phyloP scores from a whole-genome alignment of 2,329 filamentous ascomycete genomes.

The Berkeleyomyces rouxiae region DNA sequence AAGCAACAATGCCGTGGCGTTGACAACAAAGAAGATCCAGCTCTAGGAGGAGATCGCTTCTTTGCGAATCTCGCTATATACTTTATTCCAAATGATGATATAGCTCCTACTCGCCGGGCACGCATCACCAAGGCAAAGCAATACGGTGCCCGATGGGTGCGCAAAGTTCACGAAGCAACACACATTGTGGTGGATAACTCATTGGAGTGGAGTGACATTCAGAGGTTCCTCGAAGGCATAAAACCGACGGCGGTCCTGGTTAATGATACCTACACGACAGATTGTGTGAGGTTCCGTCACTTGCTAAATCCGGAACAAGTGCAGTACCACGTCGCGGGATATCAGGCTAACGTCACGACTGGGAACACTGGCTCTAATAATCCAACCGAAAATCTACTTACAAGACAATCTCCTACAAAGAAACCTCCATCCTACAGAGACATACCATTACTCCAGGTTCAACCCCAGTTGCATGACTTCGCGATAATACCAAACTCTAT shows the following conservation, averaged over 20 bases:
- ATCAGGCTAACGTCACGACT: slow-evolving; percentile 15
- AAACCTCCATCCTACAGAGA: background rate
- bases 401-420: background rate
- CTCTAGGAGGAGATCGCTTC: slow-evolving; percentile 37
- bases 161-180: slow-evolving; percentile 42
- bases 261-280: slow-evolving; percentile 50
- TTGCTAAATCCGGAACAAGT: slow-evolving; percentile 41
- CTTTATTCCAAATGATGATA: slow-evolving; percentile 70
- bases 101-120: slow-evolving; percentile 46
- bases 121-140: slow-evolving; percentile 61
- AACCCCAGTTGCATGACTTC: background rate
- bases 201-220: slow-evolving; percentile 46
- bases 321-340: slow-evolving; percentile 42
- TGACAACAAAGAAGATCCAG: slow-evolving; percentile 19
- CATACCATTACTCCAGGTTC: background rate
- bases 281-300: slow-evolving; percentile 44
- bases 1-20: slow-evolving; percentile 17
- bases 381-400: too few species aligned
- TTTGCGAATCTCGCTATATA: slow-evolving; percentile 48
- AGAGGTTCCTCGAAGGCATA: slow-evolving; percentile 25
- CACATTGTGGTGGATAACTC: slow-evolving; percentile 65
- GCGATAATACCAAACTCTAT: background rate
- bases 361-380: background rate
- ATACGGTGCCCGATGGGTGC: slow-evolving; percentile 58
- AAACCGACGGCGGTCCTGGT: slow-evolving; percentile 33